Percentiles rank a stretch among this genome's conserved stretches.
phyloP scores from a whole-genome alignment of 2,329 filamentous ascomycete genomes.

The Penicillium hordei region DNA sequence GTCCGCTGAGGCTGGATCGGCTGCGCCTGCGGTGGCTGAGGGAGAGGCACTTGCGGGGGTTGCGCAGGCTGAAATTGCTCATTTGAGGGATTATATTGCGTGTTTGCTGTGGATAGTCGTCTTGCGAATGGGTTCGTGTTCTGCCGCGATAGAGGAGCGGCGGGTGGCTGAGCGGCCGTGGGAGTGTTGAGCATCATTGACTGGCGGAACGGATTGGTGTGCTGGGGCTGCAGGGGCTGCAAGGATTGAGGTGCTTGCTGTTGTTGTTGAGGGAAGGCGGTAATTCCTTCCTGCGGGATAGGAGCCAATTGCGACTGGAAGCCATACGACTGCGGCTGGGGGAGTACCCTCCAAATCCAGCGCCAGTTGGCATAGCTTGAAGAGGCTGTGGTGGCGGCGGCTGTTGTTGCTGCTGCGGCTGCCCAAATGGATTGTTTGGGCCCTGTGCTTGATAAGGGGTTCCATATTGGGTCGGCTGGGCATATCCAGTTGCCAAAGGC shows the following conservation, averaged over 20 bases:
- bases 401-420: slow-evolving; percentile 27
- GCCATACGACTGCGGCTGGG: slow-evolving; percentile 62
- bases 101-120: slow-evolving; percentile 41
- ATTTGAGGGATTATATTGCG: slow-evolving; percentile 29
- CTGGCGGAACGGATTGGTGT: slow-evolving; percentile 89
- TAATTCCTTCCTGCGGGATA: slow-evolving; percentile 52
- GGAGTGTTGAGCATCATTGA: slow-evolving; percentile 67
- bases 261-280: slow-evolving; percentile 46
- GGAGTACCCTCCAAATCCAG: slow-evolving; percentile 82
- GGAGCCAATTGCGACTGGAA: slow-evolving; percentile 45
- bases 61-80: slow-evolving; percentile 23
- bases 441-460: slow-evolving; percentile 29
- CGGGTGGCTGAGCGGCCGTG: slow-evolving; percentile 53
- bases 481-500: slow-evolving; percentile 30
- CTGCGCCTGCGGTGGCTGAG: slow-evolving; percentile 37
- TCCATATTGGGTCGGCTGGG: slow-evolving; percentile 23
- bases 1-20: slow-evolving; percentile 60
- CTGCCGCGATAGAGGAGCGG: slow-evolving; percentile 56
- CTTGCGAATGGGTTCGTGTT: slow-evolving; percentile 89
- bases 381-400: slow-evolving; percentile 47
- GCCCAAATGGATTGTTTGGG: slow-evolving; percentile 39
- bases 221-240: slow-evolving; percentile 45
- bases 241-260: slow-evolving; percentile 35
- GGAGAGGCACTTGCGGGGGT: slow-evolving; percentile 37
- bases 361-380: slow-evolving; percentile 66